Base-by-base conservation (phyloP, 768 basidiomycete genomes). In the Mycena epipterygia region DNA sequence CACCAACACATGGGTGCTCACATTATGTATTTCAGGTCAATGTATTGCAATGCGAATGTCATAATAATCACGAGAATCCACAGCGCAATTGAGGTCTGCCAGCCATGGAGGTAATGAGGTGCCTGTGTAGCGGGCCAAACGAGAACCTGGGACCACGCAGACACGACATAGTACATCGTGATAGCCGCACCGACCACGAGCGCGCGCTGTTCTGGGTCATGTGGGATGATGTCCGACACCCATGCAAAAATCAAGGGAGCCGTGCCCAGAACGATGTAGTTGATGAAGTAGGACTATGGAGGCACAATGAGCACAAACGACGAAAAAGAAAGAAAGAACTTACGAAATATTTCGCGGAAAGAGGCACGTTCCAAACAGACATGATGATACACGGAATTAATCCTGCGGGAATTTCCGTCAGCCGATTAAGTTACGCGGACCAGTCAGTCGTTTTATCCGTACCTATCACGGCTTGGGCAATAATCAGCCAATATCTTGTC, bases 201-300 rank as follows among this genome's bases (percentile, higher is more conserved):
- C 6, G 51, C 29, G 27, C 51, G 51, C 16, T 52, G 51, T 23
- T 52, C 51, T 30, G 51, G 51, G 51, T 52, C 51, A 23, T 52
- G 51, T 30, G 51, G 51, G 51, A 52, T 52, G 51, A 52, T 29
- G 29, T 52, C 51, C 30, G 51, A 52, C 29, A 52, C 51, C 51
- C 51, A 52, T 19, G 51, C 51, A 32, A 52, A 52, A 52, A 52
- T 52, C 51, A 52, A 32, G 17, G 51, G 51, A 11, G 51, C 51
- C 51, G 51, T 52, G 23, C 51, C 51, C 16, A 52, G 51, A 32
- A 52, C 51, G 51, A 52, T 32, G 51, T 52, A 52, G 30, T 29
- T 52, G 29, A 52, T 52, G 30, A 52, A 52, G 30, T 52, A 52
- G 51, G 51, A 52, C 51, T 52, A 12, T 9, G 16, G 51, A 52